Evolutionary conservation across 108 stramenopile genomes (phyloP), one percentile per base, ranked within the genome.

Genomic region (Aurantiochytrium sp.): DNA sequence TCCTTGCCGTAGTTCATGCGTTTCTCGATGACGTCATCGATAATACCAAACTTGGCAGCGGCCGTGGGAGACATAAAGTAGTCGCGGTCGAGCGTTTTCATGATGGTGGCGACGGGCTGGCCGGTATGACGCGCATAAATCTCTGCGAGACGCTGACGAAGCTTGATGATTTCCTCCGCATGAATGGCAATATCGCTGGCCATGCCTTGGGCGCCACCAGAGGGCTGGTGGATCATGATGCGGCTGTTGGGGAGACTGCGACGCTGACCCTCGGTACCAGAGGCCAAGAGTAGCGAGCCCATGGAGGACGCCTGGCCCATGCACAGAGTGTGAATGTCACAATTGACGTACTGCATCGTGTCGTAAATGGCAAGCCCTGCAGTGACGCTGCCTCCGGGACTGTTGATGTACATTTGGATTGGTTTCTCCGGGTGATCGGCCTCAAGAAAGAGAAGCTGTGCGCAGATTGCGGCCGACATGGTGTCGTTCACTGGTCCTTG

Each of bases 221-320:
- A 91, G 4, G 98, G 98, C 90, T 98, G 98, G 92, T 97, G 98
- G 43, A 98, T 87, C 98, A 98, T 98, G 72, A 97, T 96, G 43
- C 96, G 92, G 5, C 60, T 88, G 59, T 87, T 90, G 44, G 90
- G 90, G 25, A 91, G 73, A 53, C 76, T 88, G 35, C 43, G 44
- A 6, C 93, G 89, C 87, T 90, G 90, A 16, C 90, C 92, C 44
- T 88, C 90, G 10, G 88, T 91, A 1, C 98, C 98, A 4, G 96
- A 97, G 14, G 97, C 96, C 72, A 98, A 91, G 2, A 98, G 90
- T 23, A 98, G 90, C 58, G 94, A 94, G 47, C 97, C 98, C 98
- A 98, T 98, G 89, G 94, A 95, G 5, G 97, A 96, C 10, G 98
- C 98, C 90, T 99, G 98, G 25, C 98, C 98, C 97, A 99, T 97